Conservation (phyloP, 129 eudicot genomes). For the Smallanthus sonchifolius region DNA sequence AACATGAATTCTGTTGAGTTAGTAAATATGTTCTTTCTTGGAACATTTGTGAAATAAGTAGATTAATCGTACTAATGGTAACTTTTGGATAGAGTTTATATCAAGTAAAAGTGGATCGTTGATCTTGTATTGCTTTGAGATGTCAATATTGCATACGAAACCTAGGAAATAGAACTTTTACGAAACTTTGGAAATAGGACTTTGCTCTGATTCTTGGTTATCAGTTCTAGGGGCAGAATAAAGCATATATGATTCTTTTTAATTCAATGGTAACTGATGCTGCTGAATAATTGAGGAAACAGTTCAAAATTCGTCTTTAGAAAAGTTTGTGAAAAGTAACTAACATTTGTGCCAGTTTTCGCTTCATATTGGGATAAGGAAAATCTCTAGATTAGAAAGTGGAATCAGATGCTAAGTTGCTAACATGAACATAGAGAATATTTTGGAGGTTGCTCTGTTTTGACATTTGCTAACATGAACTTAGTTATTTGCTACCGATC, state of each 20-base stretch:
- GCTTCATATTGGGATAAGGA: neutral
- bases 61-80: neutral
- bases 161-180: neutral
- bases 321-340: neutral
- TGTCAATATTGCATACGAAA: neutral
- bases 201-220: neutral
- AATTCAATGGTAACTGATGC: neutral
- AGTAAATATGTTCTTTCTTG: neutral
- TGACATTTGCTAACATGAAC: neutral
- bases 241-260: neutral
- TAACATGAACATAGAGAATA: constrained; percentile 2
- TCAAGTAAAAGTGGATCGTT: neutral
- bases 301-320: neutral
- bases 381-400: neutral
- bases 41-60: neutral
- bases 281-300: neutral
- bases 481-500: neutral
- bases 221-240: neutral
- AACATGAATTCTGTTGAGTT: constrained; percentile 2
- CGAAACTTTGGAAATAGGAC: neutral
- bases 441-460: neutral
- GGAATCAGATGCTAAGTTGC: constrained; percentile 1
- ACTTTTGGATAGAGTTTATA: neutral
- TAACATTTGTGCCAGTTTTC: neutral
- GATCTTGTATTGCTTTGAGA: neutral